Evolutionary conservation across 2,329 filamentous ascomycete species (phyloP).

Genomic region (Hymenoscyphus repandus): DNA sequence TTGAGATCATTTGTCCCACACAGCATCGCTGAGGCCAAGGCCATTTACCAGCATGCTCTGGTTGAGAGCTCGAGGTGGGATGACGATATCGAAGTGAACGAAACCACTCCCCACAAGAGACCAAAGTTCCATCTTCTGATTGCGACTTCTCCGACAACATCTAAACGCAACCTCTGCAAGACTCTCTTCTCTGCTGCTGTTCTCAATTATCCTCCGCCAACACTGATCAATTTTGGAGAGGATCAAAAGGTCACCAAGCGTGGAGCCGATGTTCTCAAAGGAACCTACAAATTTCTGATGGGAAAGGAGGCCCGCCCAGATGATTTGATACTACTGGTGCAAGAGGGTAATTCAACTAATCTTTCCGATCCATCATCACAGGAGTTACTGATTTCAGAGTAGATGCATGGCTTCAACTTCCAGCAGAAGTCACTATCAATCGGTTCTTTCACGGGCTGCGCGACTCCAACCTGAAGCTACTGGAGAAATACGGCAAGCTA

Average conservation of each 20-base stretch:
- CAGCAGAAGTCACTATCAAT: constrained; percentile 48
- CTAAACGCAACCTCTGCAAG: constrained; percentile 48
- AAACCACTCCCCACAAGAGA: constrained; percentile 10
- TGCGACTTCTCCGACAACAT: constrained; percentile 31
- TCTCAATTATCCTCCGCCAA: constrained; percentile 54
- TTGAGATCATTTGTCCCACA: not conserved
- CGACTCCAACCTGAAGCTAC: constrained; percentile 42
- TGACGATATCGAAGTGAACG: constrained; percentile 6
- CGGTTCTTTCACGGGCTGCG: constrained; percentile 46
- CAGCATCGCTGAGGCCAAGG: not conserved
- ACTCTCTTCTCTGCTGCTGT: constrained; percentile 51
- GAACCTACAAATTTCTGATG: constrained; percentile 39
- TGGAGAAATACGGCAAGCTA: constrained; percentile 17
- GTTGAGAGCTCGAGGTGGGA: constrained; percentile 13
- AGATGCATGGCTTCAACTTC: constrained; percentile 51
- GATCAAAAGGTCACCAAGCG: constrained; percentile 1
- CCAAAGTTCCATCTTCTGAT: constrained; percentile 50
- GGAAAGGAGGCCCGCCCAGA: constrained; percentile 43
- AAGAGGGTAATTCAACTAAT: constrained; percentile 31
- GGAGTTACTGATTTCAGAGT: not conserved
- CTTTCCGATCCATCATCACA: too few relatives aligned
- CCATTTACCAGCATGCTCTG: not conserved
- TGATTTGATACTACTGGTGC: constrained; percentile 51
- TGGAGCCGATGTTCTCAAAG: constrained; percentile 10
- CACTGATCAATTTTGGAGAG: constrained; percentile 40